A percentile compares a stretch with the other conserved stretches of the same genome.
phyloP scores from a whole-genome alignment of 2,329 filamentous ascomycete species.

The Penicillium sp. region DNA sequence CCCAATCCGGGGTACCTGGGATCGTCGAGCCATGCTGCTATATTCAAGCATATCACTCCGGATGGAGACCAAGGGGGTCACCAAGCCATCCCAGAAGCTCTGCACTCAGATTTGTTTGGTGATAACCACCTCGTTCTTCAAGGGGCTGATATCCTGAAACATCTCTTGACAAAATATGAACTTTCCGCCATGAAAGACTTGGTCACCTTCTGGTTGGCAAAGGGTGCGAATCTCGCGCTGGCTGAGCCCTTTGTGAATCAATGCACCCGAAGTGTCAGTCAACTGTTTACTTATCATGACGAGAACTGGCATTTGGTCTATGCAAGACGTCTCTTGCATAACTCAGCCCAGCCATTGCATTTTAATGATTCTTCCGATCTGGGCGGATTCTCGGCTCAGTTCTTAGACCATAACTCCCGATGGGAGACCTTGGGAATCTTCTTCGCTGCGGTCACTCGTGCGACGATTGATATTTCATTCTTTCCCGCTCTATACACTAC shows the following conservation, averaged over 20 bases:
- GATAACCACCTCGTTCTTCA: constrained; percentile 27
- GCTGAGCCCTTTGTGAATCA: constrained; percentile 27
- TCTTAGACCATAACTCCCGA: constrained; percentile 30
- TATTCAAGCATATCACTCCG: constrained; percentile 30
- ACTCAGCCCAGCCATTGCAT: constrained; percentile 21
- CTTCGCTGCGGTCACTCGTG: constrained; percentile 37
- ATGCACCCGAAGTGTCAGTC: constrained; percentile 24
- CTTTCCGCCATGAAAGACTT: constrained; percentile 28
- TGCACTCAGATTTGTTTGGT: constrained; percentile 15
- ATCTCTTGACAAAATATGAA: constrained; percentile 21
- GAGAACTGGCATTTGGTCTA: constrained; percentile 27
- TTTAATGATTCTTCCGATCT: constrained; percentile 18
- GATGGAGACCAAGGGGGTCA: constrained; percentile 17
- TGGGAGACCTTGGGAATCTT: constrained; percentile 46
- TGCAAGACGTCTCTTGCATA: constrained; percentile 22
- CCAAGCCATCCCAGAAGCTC: constrained; percentile 6
- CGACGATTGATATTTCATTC: constrained; percentile 34
- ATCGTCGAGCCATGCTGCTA: constrained; percentile 30
- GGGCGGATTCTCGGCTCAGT: constrained; percentile 23
- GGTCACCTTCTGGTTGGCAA: constrained; percentile 26
- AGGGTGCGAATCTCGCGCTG: constrained; percentile 27
- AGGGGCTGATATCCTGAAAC: constrained; percentile 27
- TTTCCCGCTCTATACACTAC: constrained; percentile 32
- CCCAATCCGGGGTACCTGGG: constrained; percentile 33
- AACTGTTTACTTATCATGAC: constrained; percentile 24